phyloP scores from a whole-genome alignment of 2,329 filamentous ascomycete species.

The Hymenoscyphus occultus region DNA sequence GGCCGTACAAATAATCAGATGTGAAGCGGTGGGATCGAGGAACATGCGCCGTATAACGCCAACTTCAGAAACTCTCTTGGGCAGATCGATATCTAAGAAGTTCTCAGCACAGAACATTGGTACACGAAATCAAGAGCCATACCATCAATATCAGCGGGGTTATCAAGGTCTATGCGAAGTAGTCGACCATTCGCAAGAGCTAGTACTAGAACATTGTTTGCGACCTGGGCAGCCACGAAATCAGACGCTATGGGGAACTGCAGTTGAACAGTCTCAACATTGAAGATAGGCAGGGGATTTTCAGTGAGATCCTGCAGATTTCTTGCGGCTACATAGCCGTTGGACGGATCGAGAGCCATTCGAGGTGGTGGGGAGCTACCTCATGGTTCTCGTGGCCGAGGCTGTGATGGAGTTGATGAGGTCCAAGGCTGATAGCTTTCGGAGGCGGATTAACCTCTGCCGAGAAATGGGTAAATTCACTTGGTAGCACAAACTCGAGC shows the following conservation, averaged over 20 bases:
- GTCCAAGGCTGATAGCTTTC: slow-evolving; percentile 5
- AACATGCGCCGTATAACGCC: slow-evolving; percentile 95
- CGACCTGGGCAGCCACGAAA: slow-evolving; percentile 94
- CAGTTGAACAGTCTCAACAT: slow-evolving; percentile 86
- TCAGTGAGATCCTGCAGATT: slow-evolving; percentile 59
- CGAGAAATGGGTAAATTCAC: not conserved
- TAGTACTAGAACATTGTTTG: slow-evolving; percentile 93
- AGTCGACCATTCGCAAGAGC: slow-evolving; percentile 91
- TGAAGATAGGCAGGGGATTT: slow-evolving; percentile 80
- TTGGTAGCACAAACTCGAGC: not conserved
- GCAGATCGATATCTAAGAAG: slow-evolving; percentile 83
- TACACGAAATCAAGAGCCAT: slow-evolving; percentile 23
- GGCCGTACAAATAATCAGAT: slow-evolving; percentile 86
- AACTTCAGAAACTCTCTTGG: slow-evolving; percentile 86
- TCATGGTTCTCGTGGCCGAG: slow-evolving; percentile 1
- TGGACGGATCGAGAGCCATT: slow-evolving; percentile 70
- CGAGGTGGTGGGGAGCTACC: slow-evolving; percentile 26
- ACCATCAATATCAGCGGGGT: slow-evolving; percentile 93
- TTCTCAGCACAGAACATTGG: slow-evolving; percentile 8
- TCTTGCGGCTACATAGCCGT: slow-evolving; percentile 68
- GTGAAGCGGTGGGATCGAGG: slow-evolving; percentile 92
- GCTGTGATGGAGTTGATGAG: not conserved
- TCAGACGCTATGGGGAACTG: slow-evolving; percentile 93
- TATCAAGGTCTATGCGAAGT: slow-evolving; percentile 88
- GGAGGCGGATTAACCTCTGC: not conserved